Evolutionary conservation across 1,284 basidiomycete species (phyloP).

Genomic region (Sphagnurus paluster): DNA sequence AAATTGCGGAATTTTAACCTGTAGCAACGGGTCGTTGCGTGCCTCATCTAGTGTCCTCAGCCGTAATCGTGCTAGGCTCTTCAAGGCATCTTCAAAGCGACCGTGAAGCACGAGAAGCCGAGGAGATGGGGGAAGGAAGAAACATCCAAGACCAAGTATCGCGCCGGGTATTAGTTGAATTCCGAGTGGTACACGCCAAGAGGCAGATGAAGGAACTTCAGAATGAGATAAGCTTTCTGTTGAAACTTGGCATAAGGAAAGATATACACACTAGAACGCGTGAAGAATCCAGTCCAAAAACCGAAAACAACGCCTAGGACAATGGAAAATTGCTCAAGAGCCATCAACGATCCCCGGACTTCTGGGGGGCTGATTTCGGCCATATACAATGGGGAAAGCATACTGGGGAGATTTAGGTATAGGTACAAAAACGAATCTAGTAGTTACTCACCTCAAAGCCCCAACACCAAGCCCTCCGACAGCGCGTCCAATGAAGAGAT

Average conservation of each 20-base stretch:
- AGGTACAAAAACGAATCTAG: neutral
- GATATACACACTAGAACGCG: conserved; percentile 53
- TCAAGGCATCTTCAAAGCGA: conserved; percentile 51
- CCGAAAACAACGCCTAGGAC: conserved; percentile 77
- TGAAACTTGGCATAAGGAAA: conserved; percentile 4
- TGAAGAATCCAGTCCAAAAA: conserved; percentile 80
- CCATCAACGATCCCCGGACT: conserved; percentile 77
- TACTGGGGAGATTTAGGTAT: conserved; percentile 38
- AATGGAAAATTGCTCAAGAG: conserved; percentile 79
- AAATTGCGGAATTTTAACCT: conserved; percentile 35
- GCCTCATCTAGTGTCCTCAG: conserved; percentile 31
- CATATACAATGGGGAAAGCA: conserved; percentile 80
- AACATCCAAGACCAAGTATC: conserved; percentile 60
- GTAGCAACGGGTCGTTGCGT: conserved; percentile 52
- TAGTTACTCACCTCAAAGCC: conserved; percentile 62
- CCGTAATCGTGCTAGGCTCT: conserved; percentile 55
- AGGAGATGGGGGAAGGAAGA: conserved; percentile 73
- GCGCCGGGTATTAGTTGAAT: conserved; percentile 73
- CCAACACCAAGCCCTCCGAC: conserved; percentile 81
- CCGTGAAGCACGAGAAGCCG: conserved; percentile 64
- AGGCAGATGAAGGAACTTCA: conserved; percentile 55
- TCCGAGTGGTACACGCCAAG: conserved; percentile 77
- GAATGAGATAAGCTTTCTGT: neutral
- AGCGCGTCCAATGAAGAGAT: conserved; percentile 67
- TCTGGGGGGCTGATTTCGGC: conserved; percentile 82